Base-by-base conservation (phyloP, 176 grass and related monocot species). In the Oryza brachyantha region DNA sequence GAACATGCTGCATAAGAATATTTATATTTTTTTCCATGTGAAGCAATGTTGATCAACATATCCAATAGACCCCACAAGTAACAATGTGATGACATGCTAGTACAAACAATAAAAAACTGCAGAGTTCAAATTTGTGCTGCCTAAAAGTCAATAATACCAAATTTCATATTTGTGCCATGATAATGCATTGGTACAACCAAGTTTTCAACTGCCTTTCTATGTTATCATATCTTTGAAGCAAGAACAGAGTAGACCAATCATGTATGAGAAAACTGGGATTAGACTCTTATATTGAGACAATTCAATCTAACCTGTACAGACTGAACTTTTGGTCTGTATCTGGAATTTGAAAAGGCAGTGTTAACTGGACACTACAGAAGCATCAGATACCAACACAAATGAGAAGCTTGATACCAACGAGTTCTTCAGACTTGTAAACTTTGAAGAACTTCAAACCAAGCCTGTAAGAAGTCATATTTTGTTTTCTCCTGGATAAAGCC, bases 311-410 rank as follows among this genome's bases (percentile, higher is more conserved):
- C 72, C 72, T 81, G 78, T 7, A 70, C 72, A 77, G 73, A 57
- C 36, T 87, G 36, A 29, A 36, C 29, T 35, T 67, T 54, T 82
- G 59, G 46, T 55, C n/a, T 29, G 85, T 76, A 83, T 82, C 85
- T 35, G 65, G 85, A 78, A 77, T 82, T 82, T 87, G 73, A 66
- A 78, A 77, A 77, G 79, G 59, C 79, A 82, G 79, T 82, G 72
- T 59, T 82, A 87, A 73, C 79, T 73, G 74, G 59, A 81, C 45
- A 78, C 48, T 40, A 66, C 28, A 40, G 59, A 73, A 45, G 21
- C 9, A 2, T 87, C 36, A 87, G 65, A 82, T 68, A 77, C 61
- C 1, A 21, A 46, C 42, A 63, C 37, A 63, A 75, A 75, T 63
- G 16, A 61, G 10, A 48, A 8, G n/a, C 41, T n/a, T 41, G 4